Evolutionary conservation across 441 rosid species (phyloP).

Genomic region (Jatropha podagrica): DNA sequence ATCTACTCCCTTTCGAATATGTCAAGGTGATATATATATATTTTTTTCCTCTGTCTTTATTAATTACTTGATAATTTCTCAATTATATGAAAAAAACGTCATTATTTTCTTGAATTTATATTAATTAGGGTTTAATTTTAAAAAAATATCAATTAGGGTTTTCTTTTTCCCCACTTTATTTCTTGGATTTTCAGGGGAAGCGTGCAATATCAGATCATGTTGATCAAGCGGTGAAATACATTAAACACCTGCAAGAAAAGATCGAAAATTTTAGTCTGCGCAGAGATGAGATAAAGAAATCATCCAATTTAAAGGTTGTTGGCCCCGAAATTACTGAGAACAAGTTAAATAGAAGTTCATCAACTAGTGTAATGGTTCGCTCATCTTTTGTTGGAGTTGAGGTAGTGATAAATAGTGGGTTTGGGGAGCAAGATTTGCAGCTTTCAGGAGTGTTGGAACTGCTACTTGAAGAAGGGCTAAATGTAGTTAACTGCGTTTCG

Average conservation of each 20-base stretch:
- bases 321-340: conserved; percentile 6
- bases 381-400: conserved; percentile 49
- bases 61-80: neutral
- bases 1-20: conserved; percentile 31
- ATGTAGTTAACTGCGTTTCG: conserved; percentile 42
- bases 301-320: conserved; percentile 24
- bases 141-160: neutral
- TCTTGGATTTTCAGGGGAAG: conserved; percentile 50
- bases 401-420: conserved; percentile 37
- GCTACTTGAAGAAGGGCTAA: conserved; percentile 44
- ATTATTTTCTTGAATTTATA: no score
- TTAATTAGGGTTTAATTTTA: no score
- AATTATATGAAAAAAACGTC: no score
- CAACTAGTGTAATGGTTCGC: conserved; percentile 35
- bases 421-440: conserved; percentile 36
- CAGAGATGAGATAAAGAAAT: conserved; percentile 42
- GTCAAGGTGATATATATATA: conserved; percentile 23
- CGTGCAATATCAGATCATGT: conserved; percentile 75
- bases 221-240: conserved; percentile 58
- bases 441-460: conserved; percentile 49
- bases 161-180: neutral
- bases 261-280: conserved; percentile 37
- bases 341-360: conserved; percentile 9
- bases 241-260: conserved; percentile 44
- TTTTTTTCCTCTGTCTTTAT: neutral